Evolutionary conservation across 495 filamentous ascomycete species (phyloP).

Genomic region (Penicillium egyptiacum): DNA sequence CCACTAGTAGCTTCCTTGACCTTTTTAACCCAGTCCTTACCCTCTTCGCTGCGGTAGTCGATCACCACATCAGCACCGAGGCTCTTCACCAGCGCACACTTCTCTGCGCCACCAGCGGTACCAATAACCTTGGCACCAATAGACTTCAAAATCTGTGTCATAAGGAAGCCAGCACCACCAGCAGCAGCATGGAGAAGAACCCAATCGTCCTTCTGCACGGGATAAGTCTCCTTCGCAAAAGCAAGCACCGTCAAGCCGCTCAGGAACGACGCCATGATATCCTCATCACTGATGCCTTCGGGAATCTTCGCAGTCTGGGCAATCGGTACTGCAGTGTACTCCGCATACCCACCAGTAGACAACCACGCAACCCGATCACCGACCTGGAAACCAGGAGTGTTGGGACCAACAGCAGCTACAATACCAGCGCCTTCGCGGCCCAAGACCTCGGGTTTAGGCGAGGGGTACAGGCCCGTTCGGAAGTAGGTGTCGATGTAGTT

Average conservation of each 20-base stretch:
- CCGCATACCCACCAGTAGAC: constrained; percentile 63
- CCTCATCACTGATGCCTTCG: constrained; percentile 54
- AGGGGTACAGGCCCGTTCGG: constrained; percentile 81
- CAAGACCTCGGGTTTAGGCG: constrained; percentile 73
- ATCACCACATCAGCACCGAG: constrained; percentile 72
- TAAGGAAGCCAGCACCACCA: constrained; percentile 78
- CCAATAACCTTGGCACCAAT: constrained; percentile 82
- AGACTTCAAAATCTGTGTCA: constrained; percentile 70
- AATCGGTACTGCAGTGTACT: constrained; percentile 67
- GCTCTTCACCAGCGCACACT: constrained; percentile 65
- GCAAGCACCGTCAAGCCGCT: constrained; percentile 88
- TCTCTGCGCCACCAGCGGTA: constrained; percentile 73
- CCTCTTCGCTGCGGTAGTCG: constrained; percentile 66
- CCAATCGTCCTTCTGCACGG: constrained; percentile 76
- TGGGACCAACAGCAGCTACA: constrained; percentile 54
- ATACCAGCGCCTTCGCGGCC: constrained; percentile 79
- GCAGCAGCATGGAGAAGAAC: constrained; percentile 88
- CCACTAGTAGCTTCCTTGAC: constrained; percentile 71
- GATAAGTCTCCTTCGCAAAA: constrained; percentile 73
- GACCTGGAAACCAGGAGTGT: constrained; percentile 50
- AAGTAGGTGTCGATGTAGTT: constrained; percentile 92
- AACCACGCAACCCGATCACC: constrained; percentile 73
- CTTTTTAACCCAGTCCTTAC: constrained; percentile 60
- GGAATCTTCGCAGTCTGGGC: constrained; percentile 64
- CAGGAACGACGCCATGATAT: constrained; percentile 67